phyloP scores from a whole-genome alignment of 257 asterid genomes.

The Verbascum thapsus region DNA sequence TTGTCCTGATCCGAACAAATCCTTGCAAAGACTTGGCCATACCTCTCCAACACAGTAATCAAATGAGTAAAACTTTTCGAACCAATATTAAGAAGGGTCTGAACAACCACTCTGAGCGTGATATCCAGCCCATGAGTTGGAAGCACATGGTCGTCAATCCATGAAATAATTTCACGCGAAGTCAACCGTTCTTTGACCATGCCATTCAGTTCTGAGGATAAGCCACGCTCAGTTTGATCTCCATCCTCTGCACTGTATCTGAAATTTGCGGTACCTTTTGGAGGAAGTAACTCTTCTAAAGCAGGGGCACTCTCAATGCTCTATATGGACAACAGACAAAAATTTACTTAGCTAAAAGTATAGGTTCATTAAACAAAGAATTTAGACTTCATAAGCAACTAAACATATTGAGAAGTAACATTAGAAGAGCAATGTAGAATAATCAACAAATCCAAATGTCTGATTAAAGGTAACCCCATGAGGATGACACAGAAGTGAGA shows the following conservation, averaged over 20 bases:
- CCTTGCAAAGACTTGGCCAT: slow-evolving; percentile 87
- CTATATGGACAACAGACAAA: slow-evolving; percentile 39
- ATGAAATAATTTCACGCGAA: slow-evolving; percentile 71
- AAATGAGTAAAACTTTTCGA: slow-evolving; percentile 97
- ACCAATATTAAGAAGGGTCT: slow-evolving; percentile 91
- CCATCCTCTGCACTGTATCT: slow-evolving; percentile 69
- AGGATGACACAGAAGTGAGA: neutral
- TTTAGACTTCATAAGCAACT: slow-evolving; percentile 18
- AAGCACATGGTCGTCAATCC: slow-evolving; percentile 78
- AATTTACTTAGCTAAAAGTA: slow-evolving; percentile 11
- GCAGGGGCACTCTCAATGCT: slow-evolving; percentile 96
- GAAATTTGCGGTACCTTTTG: slow-evolving; percentile 76
- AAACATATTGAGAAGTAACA: slow-evolving; percentile 1
- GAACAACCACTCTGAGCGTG: slow-evolving; percentile 75
- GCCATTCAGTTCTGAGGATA: slow-evolving; percentile 73
- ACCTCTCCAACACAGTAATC: slow-evolving; percentile 94
- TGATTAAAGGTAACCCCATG: slow-evolving; percentile 18
- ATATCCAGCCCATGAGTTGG: slow-evolving; percentile 74
- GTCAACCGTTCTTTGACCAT: slow-evolving; percentile 79
- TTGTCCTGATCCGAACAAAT: slow-evolving; percentile 81
- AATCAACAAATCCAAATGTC: neutral
- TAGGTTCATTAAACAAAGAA: neutral
- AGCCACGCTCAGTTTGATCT: slow-evolving; percentile 63
- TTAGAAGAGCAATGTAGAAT: neutral
- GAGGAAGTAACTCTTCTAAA: slow-evolving; percentile 95